These are phyloP conservation scores for Fraxinus baroniana DNA, from an alignment of 305 asterid genomes.

Conservation along the genomic window DNA sequence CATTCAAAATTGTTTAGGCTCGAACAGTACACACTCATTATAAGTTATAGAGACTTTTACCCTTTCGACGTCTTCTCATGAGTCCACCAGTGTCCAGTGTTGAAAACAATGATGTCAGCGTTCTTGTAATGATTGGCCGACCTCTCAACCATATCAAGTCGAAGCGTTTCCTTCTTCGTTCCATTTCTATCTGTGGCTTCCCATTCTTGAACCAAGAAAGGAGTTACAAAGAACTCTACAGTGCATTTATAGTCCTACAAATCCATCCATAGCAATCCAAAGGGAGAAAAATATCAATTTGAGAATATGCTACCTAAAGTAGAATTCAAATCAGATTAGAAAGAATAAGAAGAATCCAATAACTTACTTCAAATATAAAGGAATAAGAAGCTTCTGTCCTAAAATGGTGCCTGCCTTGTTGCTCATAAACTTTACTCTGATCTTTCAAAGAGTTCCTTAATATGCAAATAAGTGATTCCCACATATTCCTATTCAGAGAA, in stretches of 20 bases:
- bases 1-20: conserved; percentile 8
- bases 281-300: not conserved
- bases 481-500: conserved; percentile 77
- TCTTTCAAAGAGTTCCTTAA: conserved; percentile 60
- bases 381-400: conserved; percentile 60
- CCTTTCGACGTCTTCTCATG: conserved; percentile 48
- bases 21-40: not conserved
- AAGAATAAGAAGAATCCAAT: not conserved
- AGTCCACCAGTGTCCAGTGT: not conserved
- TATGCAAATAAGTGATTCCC: conserved; percentile 81
- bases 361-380: conserved; percentile 59
- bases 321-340: not conserved
- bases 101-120: too few relatives aligned
- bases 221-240: conserved; percentile 66
- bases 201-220: conserved; percentile 73
- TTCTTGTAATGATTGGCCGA: conserved; percentile 20
- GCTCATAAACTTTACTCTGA: conserved; percentile 55
- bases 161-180: conserved; percentile 55
- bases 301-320: not conserved
- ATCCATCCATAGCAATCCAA: conserved; percentile 2
- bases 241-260: conserved; percentile 56
- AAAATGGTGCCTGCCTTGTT: conserved; percentile 48
- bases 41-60: conserved; percentile 9
- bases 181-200: conserved; percentile 39
- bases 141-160: conserved; percentile 53